Conservation (phyloP, 1,139 yeast genomes). For the Komagataea norvegica region DNA sequence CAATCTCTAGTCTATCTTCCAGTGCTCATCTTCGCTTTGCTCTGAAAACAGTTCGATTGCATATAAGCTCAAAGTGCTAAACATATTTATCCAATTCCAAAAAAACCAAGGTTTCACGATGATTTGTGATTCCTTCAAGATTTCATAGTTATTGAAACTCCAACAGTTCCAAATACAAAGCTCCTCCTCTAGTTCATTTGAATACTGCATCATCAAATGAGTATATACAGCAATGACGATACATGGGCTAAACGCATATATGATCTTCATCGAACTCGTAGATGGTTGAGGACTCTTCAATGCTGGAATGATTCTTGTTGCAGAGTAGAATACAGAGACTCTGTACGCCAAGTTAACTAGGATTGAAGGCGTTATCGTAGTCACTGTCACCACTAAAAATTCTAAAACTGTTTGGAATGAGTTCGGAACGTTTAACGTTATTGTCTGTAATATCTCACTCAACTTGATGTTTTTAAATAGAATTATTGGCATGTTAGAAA, state of each 20-base stretch:
- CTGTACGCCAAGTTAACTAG: conserved; percentile 78
- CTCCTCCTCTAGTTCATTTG: conserved; percentile 65
- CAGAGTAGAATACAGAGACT: conserved; percentile 84
- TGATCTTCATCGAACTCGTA: conserved; percentile 41
- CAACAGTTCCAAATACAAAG: conserved; percentile 58
- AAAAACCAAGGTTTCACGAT: conserved; percentile 77
- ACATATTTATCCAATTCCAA: conserved; percentile 96
- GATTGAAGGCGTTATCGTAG: conserved; percentile 78
- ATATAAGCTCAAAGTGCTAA: conserved; percentile 72
- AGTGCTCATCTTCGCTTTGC: conserved; percentile 33
- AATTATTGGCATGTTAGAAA: conserved; percentile 20
- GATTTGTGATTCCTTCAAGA: conserved; percentile 18
- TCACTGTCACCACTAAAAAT: conserved; percentile 61
- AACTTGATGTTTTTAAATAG: conserved; percentile 21
- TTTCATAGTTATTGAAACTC: conserved; percentile 13
- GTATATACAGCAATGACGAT: conserved; percentile 92
- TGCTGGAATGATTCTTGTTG: conserved; percentile 89
- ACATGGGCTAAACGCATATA: conserved; percentile 90
- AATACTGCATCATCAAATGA: conserved; percentile 76
- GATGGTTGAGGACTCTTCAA: conserved; percentile 38
- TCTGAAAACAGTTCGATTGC: conserved; percentile 62
- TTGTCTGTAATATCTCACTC: conserved; percentile 23
- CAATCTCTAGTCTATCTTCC: conserved; percentile 43
- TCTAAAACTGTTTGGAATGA: conserved; percentile 65
- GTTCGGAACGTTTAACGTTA: conserved; percentile 43